Conservation (phyloP, 306 rosid genomes). For the Inga leiocalycina region DNA sequence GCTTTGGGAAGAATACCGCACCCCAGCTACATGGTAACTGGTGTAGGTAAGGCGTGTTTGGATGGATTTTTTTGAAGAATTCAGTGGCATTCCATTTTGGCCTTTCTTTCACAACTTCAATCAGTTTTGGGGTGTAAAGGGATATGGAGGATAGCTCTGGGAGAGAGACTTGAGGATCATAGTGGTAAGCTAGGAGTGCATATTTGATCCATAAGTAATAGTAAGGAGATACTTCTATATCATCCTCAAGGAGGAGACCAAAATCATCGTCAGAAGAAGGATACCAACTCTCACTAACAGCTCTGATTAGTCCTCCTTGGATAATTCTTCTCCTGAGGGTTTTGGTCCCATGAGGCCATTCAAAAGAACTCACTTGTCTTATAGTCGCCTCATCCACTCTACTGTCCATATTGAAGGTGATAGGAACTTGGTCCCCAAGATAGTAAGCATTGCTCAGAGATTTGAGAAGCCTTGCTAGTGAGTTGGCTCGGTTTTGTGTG, state of each 20-base stretch:
- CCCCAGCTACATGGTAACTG: slow-evolving; percentile 98
- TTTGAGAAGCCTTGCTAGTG: slow-evolving; percentile 82
- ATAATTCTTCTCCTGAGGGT: slow-evolving; percentile 83
- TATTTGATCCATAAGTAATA: slow-evolving; percentile 95
- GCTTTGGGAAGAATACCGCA: slow-evolving; percentile 96
- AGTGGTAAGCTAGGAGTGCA: slow-evolving; percentile 84
- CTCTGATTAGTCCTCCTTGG: slow-evolving; percentile 96
- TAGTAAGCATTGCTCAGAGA: slow-evolving; percentile 85
- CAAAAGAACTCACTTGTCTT: slow-evolving; percentile 60
- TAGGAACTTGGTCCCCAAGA: slow-evolving; percentile 83
- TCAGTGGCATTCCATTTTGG: slow-evolving; percentile 90
- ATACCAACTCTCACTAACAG: slow-evolving; percentile 98
- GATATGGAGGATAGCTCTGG: slow-evolving; percentile 89
- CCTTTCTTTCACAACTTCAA: slow-evolving; percentile 94
- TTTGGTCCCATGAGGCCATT: slow-evolving; percentile 96
- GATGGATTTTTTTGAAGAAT: slow-evolving; percentile 73
- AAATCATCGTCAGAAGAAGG: slow-evolving; percentile 86
- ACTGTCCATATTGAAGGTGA: slow-evolving; percentile 92
- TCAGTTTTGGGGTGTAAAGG: slow-evolving; percentile 87
- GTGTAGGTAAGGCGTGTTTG: slow-evolving; percentile 92
- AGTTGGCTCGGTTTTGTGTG: slow-evolving; percentile 79
- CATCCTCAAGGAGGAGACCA: slow-evolving; percentile 91
- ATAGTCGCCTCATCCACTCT: slow-evolving; percentile 87
- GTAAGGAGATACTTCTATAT: slow-evolving; percentile 96
- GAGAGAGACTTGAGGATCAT: slow-evolving; percentile 84